Evolutionary conservation across 768 basidiomycete species (phyloP), one percentile per base, ranked within the genome.

Genomic region (Trametes coccinea): DNA sequence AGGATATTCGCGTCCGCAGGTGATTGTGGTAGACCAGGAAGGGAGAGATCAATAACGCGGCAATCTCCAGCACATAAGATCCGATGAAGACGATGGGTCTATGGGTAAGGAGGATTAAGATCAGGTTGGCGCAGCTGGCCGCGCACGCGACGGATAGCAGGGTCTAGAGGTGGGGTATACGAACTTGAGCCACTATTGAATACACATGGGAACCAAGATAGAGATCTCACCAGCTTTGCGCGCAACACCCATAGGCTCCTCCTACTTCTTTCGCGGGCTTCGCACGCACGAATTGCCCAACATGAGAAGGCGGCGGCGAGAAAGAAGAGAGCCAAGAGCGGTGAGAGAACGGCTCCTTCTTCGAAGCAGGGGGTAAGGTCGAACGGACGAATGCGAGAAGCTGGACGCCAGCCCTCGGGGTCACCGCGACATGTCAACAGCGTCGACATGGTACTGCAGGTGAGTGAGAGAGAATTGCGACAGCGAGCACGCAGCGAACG

Each of bases 311-410:
- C 68, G 4, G 78, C 74, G 6, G 78, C 62, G 56, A 85, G 33
- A 33, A 85, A 54, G 53, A 88, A 70, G 7, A 78, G 40, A 2
- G 76, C 76, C 53, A 89, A 76, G 0, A 88, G 67, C 4, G 76
- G 61, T 0, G 90, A 79, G 1, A 93, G 72, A 0, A 95, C 34
- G 45, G 88, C 69, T 13, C 85, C 88, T 64, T 93, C 88, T 67
- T 95, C 89, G 64, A 89, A 91, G 71, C 94, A 96, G 13, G 84
- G 82, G 1, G 93, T 91, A 8, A 87, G 65, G 71, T 95, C 94
- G 70, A 93, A 92, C 13, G 80, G 76, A 55, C 92, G 82, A 0
- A 74, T 66, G 0, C 61, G 71, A 0, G 92, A 93, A 16, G 85
- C 74, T 14, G 80, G 75, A 8, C 71, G 72, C 87, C 90, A 92